Evolutionary conservation across 2,329 filamentous ascomycete genomes (phyloP).

Genomic region (Fusarium phyllophilum): DNA sequence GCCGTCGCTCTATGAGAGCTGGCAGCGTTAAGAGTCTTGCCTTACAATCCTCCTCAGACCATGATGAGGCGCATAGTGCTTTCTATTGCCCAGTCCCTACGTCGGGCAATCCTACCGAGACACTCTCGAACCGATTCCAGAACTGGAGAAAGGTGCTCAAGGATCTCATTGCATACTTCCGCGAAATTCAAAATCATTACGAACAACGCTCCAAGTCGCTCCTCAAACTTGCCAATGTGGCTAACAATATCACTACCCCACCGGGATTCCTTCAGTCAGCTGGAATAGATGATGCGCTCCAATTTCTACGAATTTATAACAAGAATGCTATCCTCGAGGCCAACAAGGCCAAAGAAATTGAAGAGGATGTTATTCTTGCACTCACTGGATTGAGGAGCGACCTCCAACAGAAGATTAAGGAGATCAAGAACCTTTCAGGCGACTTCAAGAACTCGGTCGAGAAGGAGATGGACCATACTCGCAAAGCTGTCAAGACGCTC

Average conservation of each 20-base stretch:
- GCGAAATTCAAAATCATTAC: slow-evolving; percentile 89
- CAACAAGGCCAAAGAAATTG: slow-evolving; percentile 89
- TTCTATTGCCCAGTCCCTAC: slow-evolving; percentile 93
- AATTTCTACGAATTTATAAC: slow-evolving; percentile 84
- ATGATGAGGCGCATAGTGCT: slow-evolving; percentile 79
- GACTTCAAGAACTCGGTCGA: slow-evolving; percentile 98
- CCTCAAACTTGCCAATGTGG: slow-evolving; percentile 82
- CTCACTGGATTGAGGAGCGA: slow-evolving; percentile 88
- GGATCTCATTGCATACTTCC: slow-evolving; percentile 92
- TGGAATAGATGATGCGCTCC: slow-evolving; percentile 87
- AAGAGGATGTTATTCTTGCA: slow-evolving; percentile 89
- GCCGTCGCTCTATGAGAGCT: slow-evolving; percentile 82
- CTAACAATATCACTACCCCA: slow-evolving; percentile 82
- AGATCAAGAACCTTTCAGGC: slow-evolving; percentile 91
- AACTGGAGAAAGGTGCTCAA: slow-evolving; percentile 98
- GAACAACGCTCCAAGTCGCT: slow-evolving; percentile 86
- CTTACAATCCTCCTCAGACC: slow-evolving; percentile 74
- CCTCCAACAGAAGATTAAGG: slow-evolving; percentile 95
- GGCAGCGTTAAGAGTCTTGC: slow-evolving; percentile 87
- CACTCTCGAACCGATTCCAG: slow-evolving; percentile 88
- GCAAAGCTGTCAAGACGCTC: slow-evolving; percentile 80
- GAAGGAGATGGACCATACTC: slow-evolving; percentile 89
- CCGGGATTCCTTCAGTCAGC: slow-evolving; percentile 80
- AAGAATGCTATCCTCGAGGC: slow-evolving; percentile 81
- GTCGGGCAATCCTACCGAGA: slow-evolving; percentile 85